Evolutionary conservation across 495 filamentous ascomycete genomes (phyloP), one percentile per base, ranked within the genome.

Genomic region (Annulohypoxylon maeteangense): DNA sequence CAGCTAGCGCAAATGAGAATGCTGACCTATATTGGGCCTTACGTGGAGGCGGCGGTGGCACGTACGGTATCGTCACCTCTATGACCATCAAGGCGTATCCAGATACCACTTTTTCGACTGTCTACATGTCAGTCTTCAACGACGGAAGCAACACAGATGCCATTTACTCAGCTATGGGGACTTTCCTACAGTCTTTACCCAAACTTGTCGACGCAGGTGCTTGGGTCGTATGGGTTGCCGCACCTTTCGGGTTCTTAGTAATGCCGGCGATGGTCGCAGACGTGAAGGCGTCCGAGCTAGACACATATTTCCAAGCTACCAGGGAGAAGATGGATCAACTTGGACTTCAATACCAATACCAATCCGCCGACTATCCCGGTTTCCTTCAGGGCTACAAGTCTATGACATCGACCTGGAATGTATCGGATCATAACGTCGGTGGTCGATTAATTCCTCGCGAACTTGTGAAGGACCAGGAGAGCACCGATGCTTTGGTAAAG

Each of bases 21-120:
- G 44, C 79, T 0, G 87, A 89, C 25, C 80, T 89, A 14, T 90
- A 85, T 81, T 89, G 82, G 87, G 88, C 88, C 14, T 72, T 88
- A 0, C 76, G 78, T 22, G 87, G 86, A 8, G 86, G 86, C 8
- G 86, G 85, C 14, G 81, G 76, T 14, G 83, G 84, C 2, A 86
- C 83, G 3, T 88, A 82, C 40, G 87, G 80, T 0, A 81, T 87
- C 1, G 84, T 88, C 3, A 69, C 75, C 27, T 84, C 81, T 3
- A 65, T 80, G 42, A 81, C 79, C 14, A 58, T 81, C 8, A 78
- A 75, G 63, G 78, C 76, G 18, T 74, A 69, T 67, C 65, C 72
- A 4, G 78, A 82, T 18, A 67, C 62, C 18, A 32, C 22, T 18
- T 62, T 60, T 14, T 64, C 67, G 5, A 57, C 42, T 2, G 59